Conservation (phyloP, 768 basidiomycete species). For the Gloeophyllum trabeum region DNA sequence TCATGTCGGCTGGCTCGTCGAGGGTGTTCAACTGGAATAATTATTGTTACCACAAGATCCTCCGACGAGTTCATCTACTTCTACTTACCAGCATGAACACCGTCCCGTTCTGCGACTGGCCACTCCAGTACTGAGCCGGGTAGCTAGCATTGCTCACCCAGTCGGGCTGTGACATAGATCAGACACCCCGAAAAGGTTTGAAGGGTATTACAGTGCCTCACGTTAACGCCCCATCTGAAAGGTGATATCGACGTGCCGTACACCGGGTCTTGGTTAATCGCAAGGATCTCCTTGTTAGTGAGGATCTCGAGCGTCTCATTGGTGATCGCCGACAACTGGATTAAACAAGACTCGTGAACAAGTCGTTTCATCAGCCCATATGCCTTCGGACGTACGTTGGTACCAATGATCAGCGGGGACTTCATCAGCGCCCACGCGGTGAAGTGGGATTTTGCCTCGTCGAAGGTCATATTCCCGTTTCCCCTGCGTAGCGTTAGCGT, state of each 20-base stretch:
- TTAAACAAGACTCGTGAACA: neutral
- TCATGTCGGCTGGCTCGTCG: constrained; percentile 42
- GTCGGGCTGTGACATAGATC: constrained; percentile 17
- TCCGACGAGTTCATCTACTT: neutral
- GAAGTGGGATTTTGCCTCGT: constrained; percentile 61
- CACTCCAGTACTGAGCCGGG: constrained; percentile 68
- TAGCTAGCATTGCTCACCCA: constrained; percentile 29
- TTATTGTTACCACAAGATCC: neutral
- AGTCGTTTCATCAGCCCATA: no score
- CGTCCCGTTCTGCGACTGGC: constrained; percentile 50
- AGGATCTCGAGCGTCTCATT: constrained; percentile 42
- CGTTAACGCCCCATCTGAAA: constrained; percentile 56
- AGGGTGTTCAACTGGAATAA: constrained; percentile 42
- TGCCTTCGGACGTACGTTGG: constrained; percentile 30
- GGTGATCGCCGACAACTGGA: constrained; percentile 38
- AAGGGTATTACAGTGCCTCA: no score
- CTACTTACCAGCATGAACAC: constrained; percentile 51
- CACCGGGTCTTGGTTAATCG: constrained; percentile 58
- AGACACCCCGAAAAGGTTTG: neutral
- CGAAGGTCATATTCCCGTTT: constrained; percentile 47
- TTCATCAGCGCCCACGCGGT: constrained; percentile 68
- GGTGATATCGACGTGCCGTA: constrained; percentile 51
- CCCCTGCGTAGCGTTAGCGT: constrained; percentile 26
- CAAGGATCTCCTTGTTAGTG: constrained; percentile 52
- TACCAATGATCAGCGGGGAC: constrained; percentile 53